Base-by-base conservation (phyloP, 1,284 basidiomycete species). In the Chalciporus piperatoides region DNA sequence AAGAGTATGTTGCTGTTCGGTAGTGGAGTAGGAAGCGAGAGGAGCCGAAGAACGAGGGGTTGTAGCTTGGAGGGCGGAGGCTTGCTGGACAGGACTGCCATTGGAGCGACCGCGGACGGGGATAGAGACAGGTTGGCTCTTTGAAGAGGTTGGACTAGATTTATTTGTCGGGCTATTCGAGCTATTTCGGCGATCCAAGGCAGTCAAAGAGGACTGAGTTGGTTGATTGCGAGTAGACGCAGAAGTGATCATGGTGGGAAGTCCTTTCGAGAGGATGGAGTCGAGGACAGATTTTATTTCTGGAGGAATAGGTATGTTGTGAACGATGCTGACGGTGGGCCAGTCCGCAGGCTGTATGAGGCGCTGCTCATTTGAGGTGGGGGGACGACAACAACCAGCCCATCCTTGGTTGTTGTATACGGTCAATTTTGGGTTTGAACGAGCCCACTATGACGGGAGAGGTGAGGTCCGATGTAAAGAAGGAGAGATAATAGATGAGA, bases 301-400 rank as follows among this genome's bases (percentile, higher is more conserved):
- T 14, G 74, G 60, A 11, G 86, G 86, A 53, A 89, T 84, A 42
- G 81, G 73, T 44, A 88, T 71, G 49, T 78, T 75, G 59, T 90
- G 83, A 12, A 90, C 79, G 51, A 78, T 72, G 68, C 79, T 83
- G 63, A 91, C 85, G 30, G 85, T 79, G 55, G 73, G 79, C 88
- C 88, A 91, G 66, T 90, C 88, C n/a, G 84, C 84, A 45, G 80
- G 75, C 23, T 78, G 79, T 51, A 90, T 81, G 54, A 77, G 63
- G 53, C 75, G 74, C 56, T 77, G 72, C 62, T 91, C 88, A 47
- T 62, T 69, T 8, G 71, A 56, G 19, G 68, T 70, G 1, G 88
- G 88, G 0, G 87, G 72, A 17, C 87, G 80, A 73, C 87, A 90
- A 72, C 87, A 90, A 27, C 88, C 87, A 45, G 88, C 87, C 87